Conservation (phyloP, 1,284 basidiomycete species). For the Neotropicomus parvogracilis region DNA sequence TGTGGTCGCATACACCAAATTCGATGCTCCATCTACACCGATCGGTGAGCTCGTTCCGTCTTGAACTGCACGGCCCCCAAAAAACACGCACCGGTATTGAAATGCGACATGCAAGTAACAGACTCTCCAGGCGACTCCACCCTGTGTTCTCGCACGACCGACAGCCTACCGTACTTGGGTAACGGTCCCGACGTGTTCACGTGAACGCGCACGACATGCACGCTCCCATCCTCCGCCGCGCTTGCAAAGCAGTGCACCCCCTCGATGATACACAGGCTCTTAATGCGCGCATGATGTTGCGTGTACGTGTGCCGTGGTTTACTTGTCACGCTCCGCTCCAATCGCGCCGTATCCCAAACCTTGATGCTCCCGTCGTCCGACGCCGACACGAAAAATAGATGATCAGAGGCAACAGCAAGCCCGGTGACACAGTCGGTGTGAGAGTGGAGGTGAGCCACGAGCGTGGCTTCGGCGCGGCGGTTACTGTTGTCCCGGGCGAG, state of each 20-base stretch:
- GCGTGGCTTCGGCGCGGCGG: constrained; percentile 65
- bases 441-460: constrained; percentile 84
- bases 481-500: constrained; percentile 41
- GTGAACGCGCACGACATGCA: constrained; percentile 82
- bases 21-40: constrained; percentile 58
- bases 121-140: constrained; percentile 70
- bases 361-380: constrained; percentile 85
- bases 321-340: constrained; percentile 76
- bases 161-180: constrained; percentile 78
- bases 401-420: constrained; percentile 88
- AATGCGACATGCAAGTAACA: constrained; percentile 75
- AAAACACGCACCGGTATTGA: constrained; percentile 56
- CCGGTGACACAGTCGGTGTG: constrained; percentile 79
- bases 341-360: constrained; percentile 77
- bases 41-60: constrained; percentile 5
- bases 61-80: neutral
- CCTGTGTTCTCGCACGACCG: constrained; percentile 72
- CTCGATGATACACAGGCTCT: constrained; percentile 78
- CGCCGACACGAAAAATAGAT: constrained; percentile 88
- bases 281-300: constrained; percentile 78
- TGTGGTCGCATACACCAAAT: constrained; percentile 82
- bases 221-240: constrained; percentile 79
- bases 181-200: constrained; percentile 55
- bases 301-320: constrained; percentile 72
- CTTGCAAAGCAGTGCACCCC: constrained; percentile 86